A percentile compares a stretch with the other conserved stretches of the same genome.
phyloP scores from a whole-genome alignment of 148 eudicot genomes.

The Rhododendron ferrugineum region DNA sequence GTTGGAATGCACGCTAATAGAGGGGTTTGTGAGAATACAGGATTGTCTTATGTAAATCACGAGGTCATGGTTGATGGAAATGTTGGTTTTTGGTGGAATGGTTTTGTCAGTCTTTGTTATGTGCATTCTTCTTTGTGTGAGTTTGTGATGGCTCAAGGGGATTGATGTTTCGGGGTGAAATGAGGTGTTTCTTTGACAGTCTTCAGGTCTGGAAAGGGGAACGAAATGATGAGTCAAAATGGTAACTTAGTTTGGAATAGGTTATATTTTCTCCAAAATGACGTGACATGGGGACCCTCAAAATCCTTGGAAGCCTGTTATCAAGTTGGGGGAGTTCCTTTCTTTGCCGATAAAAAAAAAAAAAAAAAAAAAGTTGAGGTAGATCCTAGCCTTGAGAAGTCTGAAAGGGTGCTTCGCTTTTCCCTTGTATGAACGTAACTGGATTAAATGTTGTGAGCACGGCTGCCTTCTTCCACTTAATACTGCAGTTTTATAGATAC shows the following conservation, averaged over 20 bases:
- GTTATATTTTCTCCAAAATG: neutral
- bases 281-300: neutral
- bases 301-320: neutral
- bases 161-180: neutral
- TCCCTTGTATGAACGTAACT: neutral
- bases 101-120: neutral
- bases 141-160: neutral
- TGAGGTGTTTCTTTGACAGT: neutral
- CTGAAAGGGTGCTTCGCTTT: neutral
- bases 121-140: neutral
- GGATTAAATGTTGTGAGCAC: neutral
- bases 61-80: neutral
- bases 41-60: neutral
- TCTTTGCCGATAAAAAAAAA: too few species aligned
- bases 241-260: neutral
- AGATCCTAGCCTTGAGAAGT: neutral
- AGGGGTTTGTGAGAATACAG: neutral
- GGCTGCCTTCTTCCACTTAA: neutral
- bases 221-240: neutral
- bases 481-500: neutral
- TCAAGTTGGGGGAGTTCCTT: neutral
- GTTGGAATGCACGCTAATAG: neutral
- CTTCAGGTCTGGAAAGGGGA: neutral
- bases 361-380: neutral
- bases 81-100: neutral